Conservation (phyloP, 306 rosid species). For the Crataegus laevigata region DNA sequence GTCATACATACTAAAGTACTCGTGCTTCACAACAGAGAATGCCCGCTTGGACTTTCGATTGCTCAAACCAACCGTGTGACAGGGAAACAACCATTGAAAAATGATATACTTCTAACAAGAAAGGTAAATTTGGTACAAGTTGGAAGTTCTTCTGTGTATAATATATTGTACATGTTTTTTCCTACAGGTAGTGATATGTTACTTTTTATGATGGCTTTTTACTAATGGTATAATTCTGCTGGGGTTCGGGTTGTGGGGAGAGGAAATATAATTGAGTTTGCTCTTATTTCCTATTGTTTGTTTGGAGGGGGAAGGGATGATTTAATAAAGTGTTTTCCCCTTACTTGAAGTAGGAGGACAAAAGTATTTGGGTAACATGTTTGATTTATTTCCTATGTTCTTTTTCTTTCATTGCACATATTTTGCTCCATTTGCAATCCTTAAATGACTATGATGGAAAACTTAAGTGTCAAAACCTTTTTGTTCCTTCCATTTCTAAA, state of each 20-base stretch:
- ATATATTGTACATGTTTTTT: not conserved
- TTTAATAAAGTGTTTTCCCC: not conserved
- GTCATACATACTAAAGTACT: constrained; percentile 9
- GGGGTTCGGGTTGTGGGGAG: not conserved
- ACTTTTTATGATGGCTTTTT: not conserved
- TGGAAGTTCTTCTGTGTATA: constrained; percentile 2
- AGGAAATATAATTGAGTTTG: not conserved
- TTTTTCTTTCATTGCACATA: not conserved
- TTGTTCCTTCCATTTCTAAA: not conserved
- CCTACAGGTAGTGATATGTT: constrained; percentile 1
- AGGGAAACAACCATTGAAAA: constrained; percentile 61
- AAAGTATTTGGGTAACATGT: not conserved
- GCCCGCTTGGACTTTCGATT: constrained; percentile 79
- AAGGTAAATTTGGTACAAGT: constrained; percentile 43
- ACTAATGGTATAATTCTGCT: not conserved
- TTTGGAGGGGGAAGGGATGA: not conserved
- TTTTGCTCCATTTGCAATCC: not conserved
- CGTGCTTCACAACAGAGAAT: constrained; percentile 46
- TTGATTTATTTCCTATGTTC: not conserved
- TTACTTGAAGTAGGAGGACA: not conserved
- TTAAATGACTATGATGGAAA: not conserved
- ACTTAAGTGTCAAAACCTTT: not conserved
- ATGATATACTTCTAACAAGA: constrained; percentile 46
- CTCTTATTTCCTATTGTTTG: not conserved
- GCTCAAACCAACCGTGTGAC: constrained; percentile 65